Evolutionary conservation across 805 yeast species (phyloP).

Genomic region (Yarrowia sp.): DNA sequence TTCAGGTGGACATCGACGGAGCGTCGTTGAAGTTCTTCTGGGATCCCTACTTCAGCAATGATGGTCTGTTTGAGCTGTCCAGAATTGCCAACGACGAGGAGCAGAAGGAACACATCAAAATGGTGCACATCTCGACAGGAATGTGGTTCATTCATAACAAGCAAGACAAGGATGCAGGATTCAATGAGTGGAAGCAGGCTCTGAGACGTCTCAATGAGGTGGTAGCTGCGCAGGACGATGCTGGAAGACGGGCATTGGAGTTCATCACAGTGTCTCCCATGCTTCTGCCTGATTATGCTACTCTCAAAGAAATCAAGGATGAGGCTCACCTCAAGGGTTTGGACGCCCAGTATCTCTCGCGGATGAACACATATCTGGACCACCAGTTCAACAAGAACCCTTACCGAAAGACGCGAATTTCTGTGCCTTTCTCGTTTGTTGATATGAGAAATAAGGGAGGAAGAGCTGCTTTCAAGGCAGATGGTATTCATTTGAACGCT

Average conservation of each 20-base stretch:
- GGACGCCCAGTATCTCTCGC: slow-evolving; percentile 10
- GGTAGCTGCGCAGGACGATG: slow-evolving; percentile 23
- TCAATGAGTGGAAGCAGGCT: slow-evolving; percentile 29
- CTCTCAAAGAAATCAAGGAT: slow-evolving; percentile 7
- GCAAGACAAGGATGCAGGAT: slow-evolving; percentile 41
- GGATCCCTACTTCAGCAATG: slow-evolving; percentile 18
- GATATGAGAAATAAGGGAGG: slow-evolving; percentile 40
- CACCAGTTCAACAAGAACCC: slow-evolving; percentile 38
- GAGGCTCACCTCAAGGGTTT: slow-evolving; percentile 14
- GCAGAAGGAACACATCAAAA: neutral
- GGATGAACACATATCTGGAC: slow-evolving; percentile 28
- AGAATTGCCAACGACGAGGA: neutral
- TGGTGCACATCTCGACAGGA: slow-evolving; percentile 30
- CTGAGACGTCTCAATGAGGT: slow-evolving; percentile 28
- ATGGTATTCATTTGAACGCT: slow-evolving; percentile 42
- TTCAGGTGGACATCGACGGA: slow-evolving; percentile 1
- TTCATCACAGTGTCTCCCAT: slow-evolving; percentile 42
- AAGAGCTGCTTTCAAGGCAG: slow-evolving; percentile 38
- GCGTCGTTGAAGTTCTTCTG: slow-evolving; percentile 17
- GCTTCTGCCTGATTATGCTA: slow-evolving; percentile 6
- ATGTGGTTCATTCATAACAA: slow-evolving; percentile 41
- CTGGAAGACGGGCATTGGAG: slow-evolving; percentile 39
- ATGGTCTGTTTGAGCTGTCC: slow-evolving; percentile 4
- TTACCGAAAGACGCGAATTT: slow-evolving; percentile 40
- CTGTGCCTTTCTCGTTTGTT: slow-evolving; percentile 42